A percentile compares a stretch with the other conserved stretches of the same genome.
Evolutionary conservation across 1,284 basidiomycete genomes (phyloP).

Genomic region (Pseudozyma sp.): DNA sequence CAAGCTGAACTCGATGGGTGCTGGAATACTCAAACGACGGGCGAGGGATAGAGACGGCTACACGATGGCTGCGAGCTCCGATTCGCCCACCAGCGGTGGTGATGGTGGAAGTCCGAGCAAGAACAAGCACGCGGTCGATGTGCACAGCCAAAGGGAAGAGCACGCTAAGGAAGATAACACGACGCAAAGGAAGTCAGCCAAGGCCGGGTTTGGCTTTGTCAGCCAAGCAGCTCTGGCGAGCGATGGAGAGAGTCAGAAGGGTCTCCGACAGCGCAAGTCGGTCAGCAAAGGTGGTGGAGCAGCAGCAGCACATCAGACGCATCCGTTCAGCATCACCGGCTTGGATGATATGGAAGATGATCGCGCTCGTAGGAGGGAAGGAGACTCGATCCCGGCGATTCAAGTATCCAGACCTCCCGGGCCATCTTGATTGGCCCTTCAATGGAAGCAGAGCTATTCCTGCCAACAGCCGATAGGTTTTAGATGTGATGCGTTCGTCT

Average conservation of each 20-base stretch:
- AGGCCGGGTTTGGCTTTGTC: slow-evolving; percentile 22
- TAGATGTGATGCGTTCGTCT: no score
- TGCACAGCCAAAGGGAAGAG: background rate
- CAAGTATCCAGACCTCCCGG: slow-evolving; percentile 28
- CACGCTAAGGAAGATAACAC: background rate
- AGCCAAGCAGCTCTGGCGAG: slow-evolving; percentile 20
- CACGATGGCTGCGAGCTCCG: background rate
- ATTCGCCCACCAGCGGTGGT: background rate
- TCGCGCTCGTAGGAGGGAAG: background rate
- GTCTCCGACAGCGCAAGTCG: slow-evolving; percentile 24
- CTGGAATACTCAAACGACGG: slow-evolving; percentile 10
- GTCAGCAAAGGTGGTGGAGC: slow-evolving; percentile 1
- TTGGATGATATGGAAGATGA: background rate
- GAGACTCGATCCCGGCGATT: slow-evolving; percentile 20
- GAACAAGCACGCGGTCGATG: background rate
- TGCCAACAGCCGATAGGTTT: no score
- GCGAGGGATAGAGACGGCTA: slow-evolving; percentile 5
- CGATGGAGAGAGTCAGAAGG: slow-evolving; percentile 22
- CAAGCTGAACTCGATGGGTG: background rate
- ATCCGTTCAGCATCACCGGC: background rate
- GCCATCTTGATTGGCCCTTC: background rate
- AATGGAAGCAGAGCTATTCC: no score
- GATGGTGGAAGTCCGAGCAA: slow-evolving; percentile 1
- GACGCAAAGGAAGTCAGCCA: background rate
- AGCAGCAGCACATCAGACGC: background rate